These are phyloP conservation scores for Penicillium glabrum DNA, from an alignment of 2,329 filamentous ascomycete species.

Conservation along the genomic window DNA sequence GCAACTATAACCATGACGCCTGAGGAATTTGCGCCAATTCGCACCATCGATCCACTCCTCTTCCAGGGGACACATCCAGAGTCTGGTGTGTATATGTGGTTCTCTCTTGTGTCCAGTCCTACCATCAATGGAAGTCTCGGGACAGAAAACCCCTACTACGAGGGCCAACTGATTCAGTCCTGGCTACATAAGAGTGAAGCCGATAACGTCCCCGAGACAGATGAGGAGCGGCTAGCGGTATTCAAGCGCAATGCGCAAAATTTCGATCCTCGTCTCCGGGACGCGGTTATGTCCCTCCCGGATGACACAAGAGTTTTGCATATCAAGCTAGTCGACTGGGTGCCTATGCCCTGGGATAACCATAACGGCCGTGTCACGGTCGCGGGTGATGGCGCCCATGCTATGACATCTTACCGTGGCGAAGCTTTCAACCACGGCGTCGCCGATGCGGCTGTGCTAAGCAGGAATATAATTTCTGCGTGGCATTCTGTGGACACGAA, in stretches of 20 bases:
- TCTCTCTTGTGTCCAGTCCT: not conserved
- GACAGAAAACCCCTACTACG: not conserved
- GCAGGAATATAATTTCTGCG: not conserved
- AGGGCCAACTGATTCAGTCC: not conserved
- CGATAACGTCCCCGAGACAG: not conserved
- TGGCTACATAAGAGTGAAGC: not conserved
- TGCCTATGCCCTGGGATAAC: not conserved
- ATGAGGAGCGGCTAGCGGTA: not conserved
- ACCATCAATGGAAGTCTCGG: not conserved
- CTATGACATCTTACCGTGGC: not conserved
- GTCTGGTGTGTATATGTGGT: not conserved
- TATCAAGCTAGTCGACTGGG: not conserved
- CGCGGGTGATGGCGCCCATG: not conserved
- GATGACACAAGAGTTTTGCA: not conserved
- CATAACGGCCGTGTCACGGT: not conserved
- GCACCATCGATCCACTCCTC: not conserved
- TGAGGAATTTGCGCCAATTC: not conserved
- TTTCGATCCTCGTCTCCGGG: not conserved
- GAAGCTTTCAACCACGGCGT: not conserved
- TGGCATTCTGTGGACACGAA: not conserved
- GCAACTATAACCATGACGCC: not conserved
- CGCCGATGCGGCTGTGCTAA: not conserved
- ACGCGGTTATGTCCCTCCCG: not conserved
- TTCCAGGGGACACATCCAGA: not conserved
- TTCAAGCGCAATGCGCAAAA: not conserved